Base-by-base conservation (phyloP, 495 filamentous ascomycete genomes). In the Lasiosphaeris hirsuta region DNA sequence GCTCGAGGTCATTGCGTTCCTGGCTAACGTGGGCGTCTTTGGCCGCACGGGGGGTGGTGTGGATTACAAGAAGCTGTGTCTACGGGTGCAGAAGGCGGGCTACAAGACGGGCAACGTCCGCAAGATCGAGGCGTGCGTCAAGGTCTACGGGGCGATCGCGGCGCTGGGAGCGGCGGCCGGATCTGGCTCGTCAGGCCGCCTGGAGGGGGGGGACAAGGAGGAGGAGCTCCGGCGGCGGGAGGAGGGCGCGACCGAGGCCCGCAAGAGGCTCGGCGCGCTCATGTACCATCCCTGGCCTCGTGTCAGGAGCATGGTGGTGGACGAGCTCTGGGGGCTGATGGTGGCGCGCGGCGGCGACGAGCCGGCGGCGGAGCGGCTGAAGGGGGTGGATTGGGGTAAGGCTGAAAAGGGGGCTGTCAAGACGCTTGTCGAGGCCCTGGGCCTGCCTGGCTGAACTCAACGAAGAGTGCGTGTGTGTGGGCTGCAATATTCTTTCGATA, bases 71-170 rank as follows among this genome's bases (percentile, higher is more conserved):
- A 79, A 68, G 18, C 67, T 96, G 15, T 91, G 92, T 54, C 72
- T 83, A 34, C 70, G 83, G 11, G 80, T 85, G 8, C 90, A 93
- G 61, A 90, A 87, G 69, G 78, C 89, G 4, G 90, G 91, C 63
- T 90, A 86, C 76, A 92, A 91, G 72, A 87, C 89, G 9, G 79
- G 82, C 10, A 90, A 89, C 65, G 83, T 96, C 5, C 78, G 81
- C 30, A 90, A 92, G 62, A 75, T 97, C 9, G 83, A 88, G 66
- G 88, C 89, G 1, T 90, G 88, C 14, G 73, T 95, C 42, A 84
- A 81, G 54, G 80, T 91, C 5, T 97, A 96, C 71, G 81, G 84
- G 5, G 84, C 84, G 13, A 69, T 97, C 7, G 65, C 74, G 10
- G 72, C 41, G 3, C 40, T 64, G 54, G 54, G n/a, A 5, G 42